A percentile compares a stretch with the other conserved stretches of the same genome.
phyloP scores from a whole-genome alignment of 345 rosid species.

The Streptanthus diversifolius region DNA sequence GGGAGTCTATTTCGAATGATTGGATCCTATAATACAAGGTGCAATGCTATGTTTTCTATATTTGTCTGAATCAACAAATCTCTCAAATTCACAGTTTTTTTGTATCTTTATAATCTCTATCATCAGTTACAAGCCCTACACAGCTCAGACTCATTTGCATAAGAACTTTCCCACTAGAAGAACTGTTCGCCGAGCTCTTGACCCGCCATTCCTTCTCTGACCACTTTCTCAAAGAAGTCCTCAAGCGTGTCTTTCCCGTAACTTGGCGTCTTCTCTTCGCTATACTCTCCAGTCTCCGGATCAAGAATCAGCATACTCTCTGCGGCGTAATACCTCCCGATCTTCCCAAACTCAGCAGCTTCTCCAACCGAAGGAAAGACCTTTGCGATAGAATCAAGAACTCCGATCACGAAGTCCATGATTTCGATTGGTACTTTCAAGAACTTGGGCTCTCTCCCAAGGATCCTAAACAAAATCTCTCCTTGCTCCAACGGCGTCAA shows the following conservation, averaged over 20 bases:
- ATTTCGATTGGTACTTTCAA: slow-evolving; percentile 86
- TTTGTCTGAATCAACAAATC: neutral
- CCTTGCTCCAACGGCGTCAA: slow-evolving; percentile 91
- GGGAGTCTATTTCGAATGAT: neutral
- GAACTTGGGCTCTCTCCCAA: slow-evolving; percentile 82
- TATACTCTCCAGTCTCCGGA: slow-evolving; percentile 78
- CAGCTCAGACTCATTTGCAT: neutral
- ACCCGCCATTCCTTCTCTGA: slow-evolving; percentile 90
- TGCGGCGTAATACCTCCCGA: slow-evolving; percentile 90
- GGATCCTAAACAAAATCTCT: slow-evolving; percentile 63
- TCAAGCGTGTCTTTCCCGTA: slow-evolving; percentile 87
- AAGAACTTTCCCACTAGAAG: slow-evolving; percentile 35
- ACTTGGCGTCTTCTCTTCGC: slow-evolving; percentile 82
- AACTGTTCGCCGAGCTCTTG: slow-evolving; percentile 92
- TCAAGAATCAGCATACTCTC: slow-evolving; percentile 92
- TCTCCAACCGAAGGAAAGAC: slow-evolving; percentile 77
- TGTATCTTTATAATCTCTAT: neutral
- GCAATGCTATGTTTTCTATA: neutral
- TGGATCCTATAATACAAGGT: neutral
- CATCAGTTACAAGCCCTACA: neutral
- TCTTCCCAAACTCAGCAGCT: slow-evolving; percentile 94
- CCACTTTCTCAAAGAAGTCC: slow-evolving; percentile 69
- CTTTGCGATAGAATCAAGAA: slow-evolving; percentile 65
- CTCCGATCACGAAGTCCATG: slow-evolving; percentile 79
- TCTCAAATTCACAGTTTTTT: slow-evolving; percentile 20